Base-by-base conservation (phyloP, 2,329 filamentous ascomycete species). In the Alternaria sp. region DNA sequence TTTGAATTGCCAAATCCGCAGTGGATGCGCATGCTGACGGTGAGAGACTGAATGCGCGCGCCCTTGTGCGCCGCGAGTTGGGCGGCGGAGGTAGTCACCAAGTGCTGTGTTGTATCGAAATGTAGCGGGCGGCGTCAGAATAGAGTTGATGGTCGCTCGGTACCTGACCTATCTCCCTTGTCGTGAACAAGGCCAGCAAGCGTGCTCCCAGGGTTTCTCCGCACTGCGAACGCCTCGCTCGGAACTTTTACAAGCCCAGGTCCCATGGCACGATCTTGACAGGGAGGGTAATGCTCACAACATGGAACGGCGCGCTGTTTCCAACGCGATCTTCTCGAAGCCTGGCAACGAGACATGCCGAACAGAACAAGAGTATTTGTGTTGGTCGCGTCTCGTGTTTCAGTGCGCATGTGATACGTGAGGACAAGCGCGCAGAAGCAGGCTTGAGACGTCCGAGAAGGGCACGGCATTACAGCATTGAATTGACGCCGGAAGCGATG, bases 171-270 rank as follows among this genome's bases (percentile, higher is more conserved):
- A 67, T 78, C 69, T 72, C 76, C 77, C 77, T 77, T 71, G 75
- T 78, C 74, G 67, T 68, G 72, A 71, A 69, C 63, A 68, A 74
- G 72, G 73, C 71, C 72, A 75, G 71, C 72, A 66, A 66, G 64
- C 65, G 66, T 75, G 75, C 69, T 72, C 65, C 71, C 75, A 76
- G 76, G 76, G 76, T 69, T 71, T 78, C 77, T 79, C 78, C 78
- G 71, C 77, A 78, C 72, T 76, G 72, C 73, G 70, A 77, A 75
- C 74, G 74, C 75, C 75, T 74, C 71, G 69, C 66, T 76, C 75
- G 75, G 76, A 77, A 75, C 67, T 73, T 78, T 78, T 78, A 74
- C 74, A 75, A 71, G 71, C 71, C 73, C 76, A 77, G 75, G 74
- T 75, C 75, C 77, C 77, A 77, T 78, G 76, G 72, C 74, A 68